Evolutionary conservation across 2,329 filamentous ascomycete species (phyloP), one percentile per base, ranked within the genome.

Genomic region (Ophiostoma triangulosporum): DNA sequence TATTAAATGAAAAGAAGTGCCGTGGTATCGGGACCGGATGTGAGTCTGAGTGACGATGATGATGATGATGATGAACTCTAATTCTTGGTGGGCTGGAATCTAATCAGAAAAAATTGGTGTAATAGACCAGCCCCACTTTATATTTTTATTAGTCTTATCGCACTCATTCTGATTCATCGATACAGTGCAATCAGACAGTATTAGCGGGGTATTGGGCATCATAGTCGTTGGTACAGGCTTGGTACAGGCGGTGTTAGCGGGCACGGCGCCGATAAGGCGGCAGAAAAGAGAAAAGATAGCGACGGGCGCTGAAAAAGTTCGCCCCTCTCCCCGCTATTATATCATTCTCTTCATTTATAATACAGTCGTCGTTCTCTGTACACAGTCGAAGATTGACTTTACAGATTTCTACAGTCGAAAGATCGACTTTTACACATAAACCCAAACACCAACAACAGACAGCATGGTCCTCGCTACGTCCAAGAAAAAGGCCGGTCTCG

Each of bases 401-500:
- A n/a, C n/a, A n/a, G n/a, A n/a, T n/a, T n/a, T n/a, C n/a, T n/a
- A n/a, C n/a, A n/a, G n/a, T n/a, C n/a, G n/a, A n/a, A n/a, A n/a
- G n/a, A 36, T 4, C 35, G 7, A 38, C 6, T 11, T 3, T 20
- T 8, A 15, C 14, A 45, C 12, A 51, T 31, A 38, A 31, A 43
- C 12, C 4, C 31, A 4, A 53, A 3, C 6, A 49, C 4, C n/a
- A 15, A 31, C 50, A 38, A 8, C 32, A 48, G 32, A 38, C 35
- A 75, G 62, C 55, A 81, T 81, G 77, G 69, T 71, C 66, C 68
- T 74, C 63, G 82, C 93, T 69, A 98, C 97, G 73, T 95, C 89
- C 60, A 97, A 96, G 70, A 95, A 90, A 70, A 78, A 83, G 63
- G 88, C 96, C 64, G 93, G 93, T 68, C 82, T 98, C 72, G 93